phyloP scores from a whole-genome alignment of 108 stramenopile genomes.

The Nitzschia sp. region DNA sequence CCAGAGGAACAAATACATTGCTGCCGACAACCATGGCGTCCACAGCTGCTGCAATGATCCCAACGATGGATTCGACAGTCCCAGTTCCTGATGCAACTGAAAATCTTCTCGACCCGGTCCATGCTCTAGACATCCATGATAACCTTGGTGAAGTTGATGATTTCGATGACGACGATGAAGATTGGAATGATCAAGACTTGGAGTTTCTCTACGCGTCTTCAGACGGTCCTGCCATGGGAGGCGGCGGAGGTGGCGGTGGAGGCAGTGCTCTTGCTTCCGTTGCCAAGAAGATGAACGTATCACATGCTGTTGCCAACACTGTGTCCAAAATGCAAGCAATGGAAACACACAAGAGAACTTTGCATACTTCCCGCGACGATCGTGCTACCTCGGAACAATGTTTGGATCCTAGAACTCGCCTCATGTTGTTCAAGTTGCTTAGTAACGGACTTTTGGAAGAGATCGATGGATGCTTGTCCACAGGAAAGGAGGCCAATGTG shows the following conservation, averaged over 20 bases:
- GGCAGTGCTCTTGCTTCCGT: neutral
- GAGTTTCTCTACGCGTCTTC: conserved; percentile 28
- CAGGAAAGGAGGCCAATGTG: conserved; percentile 99
- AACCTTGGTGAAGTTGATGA: neutral
- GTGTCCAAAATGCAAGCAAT: conserved; percentile 87
- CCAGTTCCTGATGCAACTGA: too few relatives aligned
- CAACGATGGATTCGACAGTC: too few relatives aligned
- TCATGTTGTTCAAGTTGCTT: conserved; percentile 96
- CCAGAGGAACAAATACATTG: too few relatives aligned
- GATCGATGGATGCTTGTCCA: conserved; percentile 97
- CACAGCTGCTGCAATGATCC: too few relatives aligned
- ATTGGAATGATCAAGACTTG: conserved; percentile 36
- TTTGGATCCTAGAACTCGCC: conserved; percentile 93
- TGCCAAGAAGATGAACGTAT: conserved; percentile 70
- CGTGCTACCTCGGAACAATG: conserved; percentile 94
- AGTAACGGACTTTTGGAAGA: conserved; percentile 83
- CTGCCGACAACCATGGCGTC: too few relatives aligned
- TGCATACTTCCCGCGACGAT: conserved; percentile 92
- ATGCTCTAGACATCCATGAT: too few relatives aligned
- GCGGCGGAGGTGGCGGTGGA: neutral
- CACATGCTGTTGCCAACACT: conserved; percentile 85
- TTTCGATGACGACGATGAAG: conserved; percentile 18
- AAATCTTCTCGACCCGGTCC: too few relatives aligned
- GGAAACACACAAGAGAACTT: conserved; percentile 77
- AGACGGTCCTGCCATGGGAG: conserved; percentile 22